Percentiles rank a stretch among this genome's conserved stretches.
These are phyloP conservation scores for Ilex aquifolium DNA, from an alignment of 257 asterid genomes.

Conservation along the genomic window DNA sequence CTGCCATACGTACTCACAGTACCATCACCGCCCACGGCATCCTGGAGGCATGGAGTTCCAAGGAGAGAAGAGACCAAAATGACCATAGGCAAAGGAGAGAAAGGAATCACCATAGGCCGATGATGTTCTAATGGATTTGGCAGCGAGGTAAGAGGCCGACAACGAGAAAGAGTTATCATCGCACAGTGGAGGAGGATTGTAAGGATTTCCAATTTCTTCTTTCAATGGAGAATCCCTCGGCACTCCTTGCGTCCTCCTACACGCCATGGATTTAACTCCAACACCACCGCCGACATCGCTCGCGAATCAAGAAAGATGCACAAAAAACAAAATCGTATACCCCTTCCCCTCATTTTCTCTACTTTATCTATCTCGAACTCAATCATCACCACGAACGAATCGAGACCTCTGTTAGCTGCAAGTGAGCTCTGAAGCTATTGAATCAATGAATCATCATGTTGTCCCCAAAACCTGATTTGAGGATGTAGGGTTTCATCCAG, in stretches of 20 bases:
- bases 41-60: constrained; percentile 26
- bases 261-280: background rate
- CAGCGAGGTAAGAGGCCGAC: constrained; percentile 74
- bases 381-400: too few relatives aligned
- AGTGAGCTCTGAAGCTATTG: too few relatives aligned
- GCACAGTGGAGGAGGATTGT: constrained; percentile 13
- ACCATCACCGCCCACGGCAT: background rate
- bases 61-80: constrained; percentile 68
- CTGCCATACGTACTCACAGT: too few relatives aligned
- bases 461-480: too few relatives aligned
- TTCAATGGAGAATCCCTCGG: background rate
- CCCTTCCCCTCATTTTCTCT: too few relatives aligned
- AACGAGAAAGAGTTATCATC: constrained; percentile 43
- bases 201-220: constrained; percentile 17
- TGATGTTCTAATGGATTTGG: constrained; percentile 96
- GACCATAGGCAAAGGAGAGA: constrained; percentile 79
- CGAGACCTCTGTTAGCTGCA: too few relatives aligned
- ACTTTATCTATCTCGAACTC: too few relatives aligned
- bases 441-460: too few relatives aligned
- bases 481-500: too few relatives aligned
- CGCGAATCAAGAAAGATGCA: too few relatives aligned
- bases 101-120: constrained; percentile 83
- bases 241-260: background rate
- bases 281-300: too few relatives aligned
- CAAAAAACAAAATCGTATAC: too few relatives aligned